Conservation (phyloP, 805 yeast genomes). For the Debaryomyces castellii region DNA sequence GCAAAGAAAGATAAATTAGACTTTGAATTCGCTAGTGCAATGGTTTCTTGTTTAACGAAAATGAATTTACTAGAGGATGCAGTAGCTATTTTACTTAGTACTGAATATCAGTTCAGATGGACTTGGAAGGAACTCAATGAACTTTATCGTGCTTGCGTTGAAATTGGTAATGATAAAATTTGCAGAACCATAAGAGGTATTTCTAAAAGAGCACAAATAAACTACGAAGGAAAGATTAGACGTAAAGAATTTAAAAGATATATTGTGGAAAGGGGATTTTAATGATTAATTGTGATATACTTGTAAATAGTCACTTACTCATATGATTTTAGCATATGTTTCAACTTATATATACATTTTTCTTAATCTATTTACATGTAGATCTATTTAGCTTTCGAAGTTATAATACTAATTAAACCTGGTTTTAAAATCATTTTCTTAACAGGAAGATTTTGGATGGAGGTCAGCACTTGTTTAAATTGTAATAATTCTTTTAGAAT, state of each 20-base stretch:
- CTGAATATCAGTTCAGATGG: slow-evolving; percentile 74
- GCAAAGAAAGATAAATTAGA: slow-evolving; percentile 47
- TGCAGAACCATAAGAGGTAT: slow-evolving; percentile 32
- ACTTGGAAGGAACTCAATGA: slow-evolving; percentile 37
- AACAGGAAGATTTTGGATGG: slow-evolving; percentile 41
- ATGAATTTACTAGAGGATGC: slow-evolving; percentile 68
- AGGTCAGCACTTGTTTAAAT: slow-evolving; percentile 38
- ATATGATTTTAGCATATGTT: slow-evolving; percentile 2
- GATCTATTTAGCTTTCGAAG: slow-evolving; percentile 10
- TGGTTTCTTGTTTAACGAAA: slow-evolving; percentile 60
- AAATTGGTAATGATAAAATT: slow-evolving; percentile 29
- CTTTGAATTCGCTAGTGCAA: slow-evolving; percentile 67
- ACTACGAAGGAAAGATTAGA: slow-evolving; percentile 39
- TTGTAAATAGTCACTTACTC: slow-evolving; percentile 1
- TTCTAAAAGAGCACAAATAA: slow-evolving; percentile 34
- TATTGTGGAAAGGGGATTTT: slow-evolving; percentile 32
- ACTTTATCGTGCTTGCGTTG: slow-evolving; percentile 29
- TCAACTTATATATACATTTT: slow-evolving; percentile 7
- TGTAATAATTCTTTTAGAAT: slow-evolving; percentile 36
- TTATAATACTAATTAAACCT: slow-evolving; percentile 46
- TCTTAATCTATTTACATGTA: slow-evolving; percentile 2
- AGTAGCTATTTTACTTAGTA: slow-evolving; percentile 60
- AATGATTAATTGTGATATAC: slow-evolving; percentile 5
- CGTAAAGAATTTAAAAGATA: slow-evolving; percentile 32
- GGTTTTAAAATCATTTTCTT: slow-evolving; percentile 57